Evolutionary conservation across 208 protist genomes (phyloP).

Genomic region (Herpetomonas samuelpessoai): DNA sequence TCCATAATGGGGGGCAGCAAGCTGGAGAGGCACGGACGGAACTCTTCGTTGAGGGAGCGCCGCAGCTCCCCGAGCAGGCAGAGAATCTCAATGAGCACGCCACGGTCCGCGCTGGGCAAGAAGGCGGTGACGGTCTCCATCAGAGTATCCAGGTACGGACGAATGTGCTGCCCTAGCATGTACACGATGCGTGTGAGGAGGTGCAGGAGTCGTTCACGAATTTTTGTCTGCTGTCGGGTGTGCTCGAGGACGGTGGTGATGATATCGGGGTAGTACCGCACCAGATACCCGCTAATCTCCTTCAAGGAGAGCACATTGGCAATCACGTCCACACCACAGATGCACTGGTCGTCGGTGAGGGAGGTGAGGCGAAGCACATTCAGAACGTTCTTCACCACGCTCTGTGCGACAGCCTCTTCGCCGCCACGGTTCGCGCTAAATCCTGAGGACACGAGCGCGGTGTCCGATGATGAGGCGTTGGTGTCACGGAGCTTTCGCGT

Average conservation of each 20-base stretch:
- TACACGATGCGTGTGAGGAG: conserved; percentile 58
- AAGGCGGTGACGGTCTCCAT: conserved; percentile 48
- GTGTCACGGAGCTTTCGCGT: conserved; percentile 49
- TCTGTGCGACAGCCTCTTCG: conserved; percentile 73
- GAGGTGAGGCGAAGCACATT: conserved; percentile 80
- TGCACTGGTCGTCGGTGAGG: conserved; percentile 78
- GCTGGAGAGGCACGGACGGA: conserved; percentile 65
- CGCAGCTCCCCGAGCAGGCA: conserved; percentile 68
- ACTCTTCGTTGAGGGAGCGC: conserved; percentile 75
- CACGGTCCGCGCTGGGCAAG: conserved; percentile 46
- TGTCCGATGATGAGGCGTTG: conserved; percentile 13
- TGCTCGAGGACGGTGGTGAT: conserved; percentile 69
- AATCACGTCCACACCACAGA: conserved; percentile 72
- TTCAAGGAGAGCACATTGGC: conserved; percentile 70
- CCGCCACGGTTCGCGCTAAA: conserved; percentile 17
- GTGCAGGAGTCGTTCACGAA: conserved; percentile 57
- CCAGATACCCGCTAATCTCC: conserved; percentile 44
- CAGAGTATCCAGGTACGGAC: conserved; percentile 62
- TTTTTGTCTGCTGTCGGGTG: conserved; percentile 46
- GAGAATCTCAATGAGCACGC: conserved; percentile 66
- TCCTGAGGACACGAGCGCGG: conserved; percentile 13
- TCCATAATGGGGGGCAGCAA: conserved; percentile 71
- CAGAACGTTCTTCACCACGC: conserved; percentile 67
- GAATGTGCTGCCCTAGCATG: conserved; percentile 62
- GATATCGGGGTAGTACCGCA: conserved; percentile 55